A percentile compares a stretch with the other conserved stretches of the same genome.
phyloP scores from a whole-genome alignment of 805 yeast genomes.

The Grigorovia humatica region DNA sequence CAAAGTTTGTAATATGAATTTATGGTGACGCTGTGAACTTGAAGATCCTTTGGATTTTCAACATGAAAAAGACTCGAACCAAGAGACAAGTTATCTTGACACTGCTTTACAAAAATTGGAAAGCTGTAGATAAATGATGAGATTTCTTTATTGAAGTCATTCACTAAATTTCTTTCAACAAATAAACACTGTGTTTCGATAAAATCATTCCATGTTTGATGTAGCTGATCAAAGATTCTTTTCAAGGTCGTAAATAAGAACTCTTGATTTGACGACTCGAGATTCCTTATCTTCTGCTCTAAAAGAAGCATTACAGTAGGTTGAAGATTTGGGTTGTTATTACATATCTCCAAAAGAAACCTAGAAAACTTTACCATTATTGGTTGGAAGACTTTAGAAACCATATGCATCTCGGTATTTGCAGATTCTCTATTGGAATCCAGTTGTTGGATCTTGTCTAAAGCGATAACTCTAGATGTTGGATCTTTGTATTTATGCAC shows the following conservation, averaged over 20 bases:
- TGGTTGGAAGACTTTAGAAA: slow-evolving; percentile 38
- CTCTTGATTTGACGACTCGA: slow-evolving; percentile 52
- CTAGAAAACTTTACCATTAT: slow-evolving; percentile 21
- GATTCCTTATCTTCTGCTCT: slow-evolving; percentile 29
- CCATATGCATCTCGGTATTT: slow-evolving; percentile 34
- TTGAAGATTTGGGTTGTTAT: slow-evolving; percentile 32
- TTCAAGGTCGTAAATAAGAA: slow-evolving; percentile 42
- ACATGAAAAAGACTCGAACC: slow-evolving; percentile 6
- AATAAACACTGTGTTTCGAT: slow-evolving; percentile 42
- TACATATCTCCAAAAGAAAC: slow-evolving; percentile 26
- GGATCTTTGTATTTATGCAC: slow-evolving; percentile 27
- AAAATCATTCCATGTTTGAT: slow-evolving; percentile 48
- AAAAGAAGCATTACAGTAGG: slow-evolving; percentile 36
- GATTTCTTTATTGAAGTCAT: slow-evolving; percentile 31
- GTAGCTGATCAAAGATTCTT: slow-evolving; percentile 42
- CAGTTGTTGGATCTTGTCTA: slow-evolving; percentile 30
- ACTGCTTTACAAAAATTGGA: slow-evolving; percentile 35
- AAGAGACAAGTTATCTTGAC: slow-evolving; percentile 26
- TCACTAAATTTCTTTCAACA: slow-evolving; percentile 30
- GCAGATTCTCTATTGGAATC: slow-evolving; percentile 41
- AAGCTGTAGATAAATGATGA: slow-evolving; percentile 37
- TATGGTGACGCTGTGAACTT: slow-evolving; percentile 1
- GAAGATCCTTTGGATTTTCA: slow-evolving; percentile 1
- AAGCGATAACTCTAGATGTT: slow-evolving; percentile 14
- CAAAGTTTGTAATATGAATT: slow-evolving; percentile 2